Evolutionary conservation across 73 alveolate genomes (phyloP).

Genomic region (Paraurostyla sp.): DNA sequence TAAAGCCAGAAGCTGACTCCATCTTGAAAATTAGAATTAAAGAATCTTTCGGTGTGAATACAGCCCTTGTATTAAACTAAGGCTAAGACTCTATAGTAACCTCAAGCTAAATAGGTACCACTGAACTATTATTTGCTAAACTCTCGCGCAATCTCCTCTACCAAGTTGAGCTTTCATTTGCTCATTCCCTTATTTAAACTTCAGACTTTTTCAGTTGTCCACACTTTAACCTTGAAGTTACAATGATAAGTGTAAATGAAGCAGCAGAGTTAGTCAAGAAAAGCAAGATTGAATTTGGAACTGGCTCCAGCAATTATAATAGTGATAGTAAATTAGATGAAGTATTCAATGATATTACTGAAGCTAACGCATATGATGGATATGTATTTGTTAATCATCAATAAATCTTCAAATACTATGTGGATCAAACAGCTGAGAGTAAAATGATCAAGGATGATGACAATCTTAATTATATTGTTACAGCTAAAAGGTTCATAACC

Average conservation of each 20-base stretch:
- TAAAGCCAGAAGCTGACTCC: constrained; percentile 34
- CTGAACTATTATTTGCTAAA: constrained; percentile 11
- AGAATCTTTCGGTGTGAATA: constrained; percentile 42
- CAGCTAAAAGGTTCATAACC: neutral
- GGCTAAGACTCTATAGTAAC: neutral
- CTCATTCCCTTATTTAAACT: neutral
- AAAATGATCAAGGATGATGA: too few species aligned
- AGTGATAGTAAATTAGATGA: neutral
- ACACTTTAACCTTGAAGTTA: constrained; percentile 2
- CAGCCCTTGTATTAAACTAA: neutral
- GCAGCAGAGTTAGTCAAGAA: neutral
- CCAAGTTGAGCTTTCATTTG: neutral
- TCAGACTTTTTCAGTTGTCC: constrained; percentile 41
- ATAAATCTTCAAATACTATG: neutral
- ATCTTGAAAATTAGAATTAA: neutral
- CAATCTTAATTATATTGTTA: neutral
- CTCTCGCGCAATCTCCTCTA: neutral
- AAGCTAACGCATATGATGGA: neutral
- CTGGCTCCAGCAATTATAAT: neutral
- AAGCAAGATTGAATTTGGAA: too few species aligned
- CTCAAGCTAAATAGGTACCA: neutral
- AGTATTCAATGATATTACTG: neutral
- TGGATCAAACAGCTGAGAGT: too few species aligned
- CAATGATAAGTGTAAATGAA: neutral
- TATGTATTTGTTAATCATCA: constrained; percentile 8